Conservation (phyloP, 805 yeast genomes). For the Candida easanensis region DNA sequence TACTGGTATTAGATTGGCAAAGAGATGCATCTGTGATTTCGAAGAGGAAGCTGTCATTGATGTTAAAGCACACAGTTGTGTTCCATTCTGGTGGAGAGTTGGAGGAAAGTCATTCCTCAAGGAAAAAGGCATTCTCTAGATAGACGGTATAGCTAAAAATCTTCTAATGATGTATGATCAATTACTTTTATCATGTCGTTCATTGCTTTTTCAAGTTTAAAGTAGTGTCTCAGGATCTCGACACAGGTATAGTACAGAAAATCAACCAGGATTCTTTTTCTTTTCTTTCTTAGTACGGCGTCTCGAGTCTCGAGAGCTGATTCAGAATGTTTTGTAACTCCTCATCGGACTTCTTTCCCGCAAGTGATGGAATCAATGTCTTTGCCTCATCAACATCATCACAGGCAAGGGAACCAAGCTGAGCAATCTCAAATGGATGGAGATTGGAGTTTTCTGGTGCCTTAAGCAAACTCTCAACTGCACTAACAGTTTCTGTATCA, state of each 20-base stretch:
- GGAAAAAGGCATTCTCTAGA: slow-evolving; percentile 27
- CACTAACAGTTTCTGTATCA: slow-evolving; percentile 88
- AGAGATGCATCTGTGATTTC: slow-evolving; percentile 62
- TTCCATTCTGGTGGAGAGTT: slow-evolving; percentile 77
- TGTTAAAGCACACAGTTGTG: slow-evolving; percentile 52
- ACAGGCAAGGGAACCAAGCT: slow-evolving; percentile 81
- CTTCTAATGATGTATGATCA: slow-evolving; percentile 2
- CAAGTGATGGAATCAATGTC: slow-evolving; percentile 85
- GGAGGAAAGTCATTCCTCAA: slow-evolving; percentile 56
- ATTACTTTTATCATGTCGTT: too few relatives aligned
- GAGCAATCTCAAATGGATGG: slow-evolving; percentile 96
- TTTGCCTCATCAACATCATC: slow-evolving; percentile 98
- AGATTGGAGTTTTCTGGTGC: slow-evolving; percentile 69
- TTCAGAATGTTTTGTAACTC: slow-evolving; percentile 85
- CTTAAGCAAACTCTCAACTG: slow-evolving; percentile 83
- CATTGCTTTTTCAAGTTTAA: not conserved
- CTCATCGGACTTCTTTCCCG: slow-evolving; percentile 76
- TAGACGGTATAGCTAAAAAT: not conserved
- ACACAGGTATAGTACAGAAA: slow-evolving; percentile 5
- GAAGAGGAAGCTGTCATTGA: slow-evolving; percentile 41
- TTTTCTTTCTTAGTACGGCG: slow-evolving; percentile 34
- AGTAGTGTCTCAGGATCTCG: too few relatives aligned
- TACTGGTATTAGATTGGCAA: slow-evolving; percentile 43
- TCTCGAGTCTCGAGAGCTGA: slow-evolving; percentile 71
- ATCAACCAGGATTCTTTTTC: too few relatives aligned